Percentiles rank a stretch among this genome's conserved stretches.
phyloP scores from a whole-genome alignment of 306 rosid genomes.

The Lotus japonicus region DNA sequence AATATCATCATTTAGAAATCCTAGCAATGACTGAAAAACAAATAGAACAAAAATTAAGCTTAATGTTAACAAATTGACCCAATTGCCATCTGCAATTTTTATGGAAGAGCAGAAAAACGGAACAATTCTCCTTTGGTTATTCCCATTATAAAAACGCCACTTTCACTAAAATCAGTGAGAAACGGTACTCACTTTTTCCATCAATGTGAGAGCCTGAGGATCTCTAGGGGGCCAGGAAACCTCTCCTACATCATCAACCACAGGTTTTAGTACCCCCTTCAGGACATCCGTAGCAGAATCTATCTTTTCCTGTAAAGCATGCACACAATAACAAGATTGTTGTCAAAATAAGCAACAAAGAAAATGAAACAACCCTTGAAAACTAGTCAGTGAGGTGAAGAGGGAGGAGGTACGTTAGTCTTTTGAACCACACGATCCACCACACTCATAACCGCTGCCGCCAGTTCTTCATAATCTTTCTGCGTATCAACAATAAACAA shows the following conservation, averaged over 20 bases:
- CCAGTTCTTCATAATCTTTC: slow-evolving; percentile 95
- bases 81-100: background rate
- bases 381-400: background rate
- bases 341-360: slow-evolving; percentile 6
- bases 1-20: background rate
- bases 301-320: slow-evolving; percentile 68
- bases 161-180: slow-evolving; percentile 9
- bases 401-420: slow-evolving; percentile 55
- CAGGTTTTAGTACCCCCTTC: slow-evolving; percentile 72
- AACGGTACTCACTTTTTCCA: slow-evolving; percentile 56
- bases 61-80: background rate
- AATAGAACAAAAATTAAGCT: background rate
- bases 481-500: slow-evolving; percentile 33
- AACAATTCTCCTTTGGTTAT: background rate
- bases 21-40: background rate
- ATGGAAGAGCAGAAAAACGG: background rate
- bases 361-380: slow-evolving; percentile 2
- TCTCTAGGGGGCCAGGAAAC: slow-evolving; percentile 89
- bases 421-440: slow-evolving; percentile 75
- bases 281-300: slow-evolving; percentile 85
- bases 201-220: slow-evolving; percentile 53
- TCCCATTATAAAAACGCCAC: background rate
- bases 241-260: slow-evolving; percentile 67
- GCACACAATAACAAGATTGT: background rate
- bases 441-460: slow-evolving; percentile 60